Conservation (phyloP, 805 yeast species). For the Schwanniomyces occidentalis region DNA sequence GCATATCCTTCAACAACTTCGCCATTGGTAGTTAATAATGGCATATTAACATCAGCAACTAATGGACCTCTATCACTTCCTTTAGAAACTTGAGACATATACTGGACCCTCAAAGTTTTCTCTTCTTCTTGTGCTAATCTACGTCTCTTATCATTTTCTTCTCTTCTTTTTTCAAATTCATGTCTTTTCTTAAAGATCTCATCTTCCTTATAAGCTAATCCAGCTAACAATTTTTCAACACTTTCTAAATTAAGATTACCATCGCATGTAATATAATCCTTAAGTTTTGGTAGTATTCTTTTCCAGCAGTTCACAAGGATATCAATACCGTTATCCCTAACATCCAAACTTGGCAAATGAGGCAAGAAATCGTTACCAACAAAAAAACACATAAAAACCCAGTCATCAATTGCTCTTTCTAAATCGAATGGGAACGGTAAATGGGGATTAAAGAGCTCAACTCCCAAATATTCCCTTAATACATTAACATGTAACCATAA, state of each 20-base stretch:
- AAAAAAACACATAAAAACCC: constrained; percentile 98
- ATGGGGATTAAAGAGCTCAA: constrained; percentile 73
- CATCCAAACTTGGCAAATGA: constrained; percentile 91
- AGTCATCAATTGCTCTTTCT: constrained; percentile 96
- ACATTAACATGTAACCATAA: constrained; percentile 91
- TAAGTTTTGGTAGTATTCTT: constrained; percentile 59
- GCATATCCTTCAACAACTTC: constrained; percentile 65
- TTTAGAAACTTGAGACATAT: constrained; percentile 56
- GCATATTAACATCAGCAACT: constrained; percentile 67
- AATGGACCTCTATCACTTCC: constrained; percentile 79
- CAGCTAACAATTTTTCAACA: constrained; percentile 68
- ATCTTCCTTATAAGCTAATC: constrained; percentile 72
- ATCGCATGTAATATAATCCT: constrained; percentile 84
- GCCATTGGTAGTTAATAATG: constrained; percentile 75
- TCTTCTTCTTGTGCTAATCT: constrained; percentile 49
- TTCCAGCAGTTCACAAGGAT: constrained; percentile 83
- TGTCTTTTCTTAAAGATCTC: constrained; percentile 71
- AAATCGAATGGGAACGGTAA: constrained; percentile 76
- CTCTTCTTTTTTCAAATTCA: constrained; percentile 67
- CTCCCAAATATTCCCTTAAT: constrained; percentile 81
- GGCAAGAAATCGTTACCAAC: constrained; percentile 99
- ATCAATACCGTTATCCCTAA: constrained; percentile 92
- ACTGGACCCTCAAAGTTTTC: constrained; percentile 42
- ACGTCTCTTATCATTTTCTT: constrained; percentile 63
- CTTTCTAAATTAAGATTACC: constrained; percentile 76